phyloP scores from a whole-genome alignment of 2,329 filamentous ascomycete species.

The Epichloe sp. region DNA sequence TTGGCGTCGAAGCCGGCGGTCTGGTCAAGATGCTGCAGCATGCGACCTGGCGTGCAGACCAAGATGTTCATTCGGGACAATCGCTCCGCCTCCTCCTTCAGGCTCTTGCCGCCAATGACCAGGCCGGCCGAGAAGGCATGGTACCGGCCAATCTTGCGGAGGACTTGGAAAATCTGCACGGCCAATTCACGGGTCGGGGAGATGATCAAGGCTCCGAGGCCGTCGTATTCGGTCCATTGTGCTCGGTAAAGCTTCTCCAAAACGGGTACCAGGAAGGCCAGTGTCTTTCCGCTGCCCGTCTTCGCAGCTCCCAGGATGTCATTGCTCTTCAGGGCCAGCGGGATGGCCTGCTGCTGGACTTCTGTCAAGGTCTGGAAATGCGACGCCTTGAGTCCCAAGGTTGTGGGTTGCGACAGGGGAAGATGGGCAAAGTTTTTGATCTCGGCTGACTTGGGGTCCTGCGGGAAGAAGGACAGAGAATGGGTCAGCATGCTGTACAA shows the following conservation, averaged over 20 bases:
- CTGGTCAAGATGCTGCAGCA: conserved; percentile 92
- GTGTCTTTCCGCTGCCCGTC: conserved; percentile 88
- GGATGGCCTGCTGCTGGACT: conserved; percentile 82
- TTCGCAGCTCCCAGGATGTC: conserved; percentile 93
- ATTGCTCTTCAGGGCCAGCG: conserved; percentile 66
- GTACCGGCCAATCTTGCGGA: conserved; percentile 77
- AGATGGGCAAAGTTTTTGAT: conserved; percentile 67
- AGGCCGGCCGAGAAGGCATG: conserved; percentile 87
- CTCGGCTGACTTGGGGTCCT: conserved; percentile 48
- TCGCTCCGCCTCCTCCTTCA: conserved; percentile 76
- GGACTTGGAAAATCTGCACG: conserved; percentile 90
- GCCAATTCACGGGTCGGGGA: conserved; percentile 91
- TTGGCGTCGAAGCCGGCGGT: conserved; percentile 82
- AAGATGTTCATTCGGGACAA: conserved; percentile 91
- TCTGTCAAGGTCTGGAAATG: conserved; percentile 88
- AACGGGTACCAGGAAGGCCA: conserved; percentile 84
- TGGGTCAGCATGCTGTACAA: neutral
- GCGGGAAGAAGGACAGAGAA: neutral
- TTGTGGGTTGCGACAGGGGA: conserved; percentile 71
- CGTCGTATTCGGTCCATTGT: conserved; percentile 83
- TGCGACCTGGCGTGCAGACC: conserved; percentile 86
- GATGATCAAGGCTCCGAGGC: conserved; percentile 81
- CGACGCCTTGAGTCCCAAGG: conserved; percentile 65
- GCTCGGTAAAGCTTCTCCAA: conserved; percentile 84
- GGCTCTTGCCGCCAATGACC: conserved; percentile 83